Evolutionary conservation across 2,329 filamentous ascomycete species (phyloP).

Genomic region (Diaporthe amygdali): DNA sequence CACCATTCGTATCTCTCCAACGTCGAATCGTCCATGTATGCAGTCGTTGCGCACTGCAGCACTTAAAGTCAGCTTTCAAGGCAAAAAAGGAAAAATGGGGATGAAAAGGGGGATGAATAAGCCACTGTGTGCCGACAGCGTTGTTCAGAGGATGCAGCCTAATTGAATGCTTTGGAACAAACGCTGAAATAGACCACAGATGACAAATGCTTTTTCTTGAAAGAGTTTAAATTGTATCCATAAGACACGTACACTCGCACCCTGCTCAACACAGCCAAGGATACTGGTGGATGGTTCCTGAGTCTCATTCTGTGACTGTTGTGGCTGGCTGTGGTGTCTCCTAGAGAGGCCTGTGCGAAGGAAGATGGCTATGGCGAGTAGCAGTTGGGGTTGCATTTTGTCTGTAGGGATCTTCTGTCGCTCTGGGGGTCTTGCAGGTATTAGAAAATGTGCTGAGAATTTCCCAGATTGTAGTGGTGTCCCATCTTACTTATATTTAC

Average conservation of each 20-base stretch:
- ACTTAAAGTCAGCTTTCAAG: no score
- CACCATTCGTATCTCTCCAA: not conserved
- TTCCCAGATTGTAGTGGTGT: not conserved
- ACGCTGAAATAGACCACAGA: no score
- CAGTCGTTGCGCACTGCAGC: not conserved
- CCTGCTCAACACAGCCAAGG: not conserved
- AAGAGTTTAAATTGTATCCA: no score
- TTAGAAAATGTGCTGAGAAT: not conserved
- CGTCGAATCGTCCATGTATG: not conserved
- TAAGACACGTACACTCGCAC: no score
- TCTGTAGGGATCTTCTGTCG: not conserved
- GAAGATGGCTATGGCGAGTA: not conserved
- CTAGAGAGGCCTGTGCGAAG: not conserved
- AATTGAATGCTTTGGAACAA: no score
- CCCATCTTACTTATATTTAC: not conserved
- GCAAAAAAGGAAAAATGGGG: no score
- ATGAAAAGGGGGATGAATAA: no score
- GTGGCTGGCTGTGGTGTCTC: not conserved
- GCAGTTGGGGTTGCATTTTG: not conserved
- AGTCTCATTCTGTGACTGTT: not conserved
- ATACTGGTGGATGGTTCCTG: not conserved
- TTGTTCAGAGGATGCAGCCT: no score
- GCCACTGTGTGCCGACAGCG: no score
- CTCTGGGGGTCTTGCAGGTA: not conserved
- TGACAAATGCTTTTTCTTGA: no score